Evolutionary conservation across 116 monocot genomes (phyloP).

Genomic region (Phalaenopsis hybrid): DNA sequence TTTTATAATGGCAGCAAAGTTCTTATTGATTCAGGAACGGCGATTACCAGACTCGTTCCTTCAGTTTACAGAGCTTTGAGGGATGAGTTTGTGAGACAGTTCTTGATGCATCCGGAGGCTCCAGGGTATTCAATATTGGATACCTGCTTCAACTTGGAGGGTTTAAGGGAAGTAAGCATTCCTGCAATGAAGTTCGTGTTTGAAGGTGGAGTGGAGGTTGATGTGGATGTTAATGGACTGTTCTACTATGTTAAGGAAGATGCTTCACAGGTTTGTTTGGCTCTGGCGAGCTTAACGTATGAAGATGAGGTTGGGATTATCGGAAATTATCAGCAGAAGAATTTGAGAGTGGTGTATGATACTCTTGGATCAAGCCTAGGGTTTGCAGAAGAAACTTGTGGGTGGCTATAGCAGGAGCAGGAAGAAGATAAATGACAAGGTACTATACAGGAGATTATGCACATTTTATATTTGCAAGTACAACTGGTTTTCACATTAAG

Average conservation of each 20-base stretch:
- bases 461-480: not conserved
- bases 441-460: not conserved
- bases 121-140: conserved; percentile 51
- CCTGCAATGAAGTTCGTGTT: conserved; percentile 43
- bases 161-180: conserved; percentile 35
- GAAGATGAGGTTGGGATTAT: conserved; percentile 46
- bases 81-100: conserved; percentile 41
- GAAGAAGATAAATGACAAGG: not conserved
- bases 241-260: conserved; percentile 51
- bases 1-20: conserved; percentile 21
- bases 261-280: conserved; percentile 59
- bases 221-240: conserved; percentile 42
- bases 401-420: not conserved
- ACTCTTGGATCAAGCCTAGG: conserved; percentile 38
- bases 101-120: conserved; percentile 29
- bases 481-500: not conserved
- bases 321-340: conserved; percentile 74
- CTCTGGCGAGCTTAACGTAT: conserved; percentile 26
- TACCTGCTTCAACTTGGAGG: conserved; percentile 50
- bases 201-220: conserved; percentile 33
- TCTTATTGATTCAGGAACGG: conserved; percentile 56
- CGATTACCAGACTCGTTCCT: conserved; percentile 47
- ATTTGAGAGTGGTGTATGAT: conserved; percentile 61
- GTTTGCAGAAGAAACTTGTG: conserved; percentile 50
- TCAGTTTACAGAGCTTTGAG: conserved; percentile 38